A percentile compares a stretch with the other conserved stretches of the same genome.
Evolutionary conservation across 371 early-diverging fungal genomes (phyloP).

Genomic region (Smittium culicis): DNA sequence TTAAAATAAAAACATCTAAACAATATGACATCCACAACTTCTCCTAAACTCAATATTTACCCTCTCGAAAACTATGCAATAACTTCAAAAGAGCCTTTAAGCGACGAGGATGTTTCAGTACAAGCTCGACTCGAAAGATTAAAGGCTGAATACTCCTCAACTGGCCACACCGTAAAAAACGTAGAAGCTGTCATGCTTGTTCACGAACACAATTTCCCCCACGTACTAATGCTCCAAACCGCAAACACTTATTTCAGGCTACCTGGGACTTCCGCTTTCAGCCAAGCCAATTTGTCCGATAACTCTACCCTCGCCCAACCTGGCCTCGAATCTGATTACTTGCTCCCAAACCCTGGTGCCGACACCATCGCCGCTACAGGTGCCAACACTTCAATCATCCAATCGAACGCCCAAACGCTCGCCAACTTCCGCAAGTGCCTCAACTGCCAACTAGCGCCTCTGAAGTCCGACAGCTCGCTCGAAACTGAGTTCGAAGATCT

Average conservation of each 20-base stretch:
- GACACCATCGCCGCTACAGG: not conserved
- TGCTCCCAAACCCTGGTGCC: not conserved
- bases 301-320: slow-evolving; percentile 48
- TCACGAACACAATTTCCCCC: slow-evolving; percentile 70
- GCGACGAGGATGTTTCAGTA: slow-evolving; percentile 58
- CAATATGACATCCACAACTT: not conserved
- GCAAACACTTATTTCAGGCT: slow-evolving; percentile 60
- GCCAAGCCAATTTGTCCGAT: slow-evolving; percentile 45
- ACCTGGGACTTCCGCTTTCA: slow-evolving; percentile 59
- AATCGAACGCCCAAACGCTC: not conserved
- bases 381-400: not conserved
- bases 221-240: slow-evolving; percentile 62
- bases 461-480: slow-evolving; percentile 14
- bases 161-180: slow-evolving; percentile 52
- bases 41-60: not conserved
- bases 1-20: not conserved
- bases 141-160: slow-evolving; percentile 45
- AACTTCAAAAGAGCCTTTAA: slow-evolving; percentile 50
- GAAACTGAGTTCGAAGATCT: slow-evolving; percentile 12
- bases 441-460: slow-evolving; percentile 35
- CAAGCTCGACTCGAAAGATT: slow-evolving; percentile 46
- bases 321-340: slow-evolving; percentile 18
- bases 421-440: slow-evolving; percentile 16
- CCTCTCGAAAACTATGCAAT: slow-evolving; percentile 20
- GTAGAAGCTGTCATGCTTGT: slow-evolving; percentile 66